phyloP scores from a whole-genome alignment of 768 basidiomycete genomes.

The Royoungia palumana region DNA sequence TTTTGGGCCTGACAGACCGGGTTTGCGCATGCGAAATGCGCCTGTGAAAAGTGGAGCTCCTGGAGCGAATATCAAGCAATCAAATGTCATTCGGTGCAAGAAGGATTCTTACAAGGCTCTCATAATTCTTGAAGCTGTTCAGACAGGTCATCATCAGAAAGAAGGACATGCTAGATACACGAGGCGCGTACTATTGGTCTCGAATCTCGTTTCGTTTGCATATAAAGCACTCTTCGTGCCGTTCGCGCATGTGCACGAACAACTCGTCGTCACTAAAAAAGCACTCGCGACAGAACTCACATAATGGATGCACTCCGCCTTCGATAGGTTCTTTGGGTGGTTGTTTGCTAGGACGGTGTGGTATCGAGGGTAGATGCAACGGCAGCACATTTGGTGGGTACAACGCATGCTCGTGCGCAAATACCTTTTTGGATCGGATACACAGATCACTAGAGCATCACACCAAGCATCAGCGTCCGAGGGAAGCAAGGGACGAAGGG shows the following conservation, averaged over 20 bases:
- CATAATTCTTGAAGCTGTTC: slow-evolving; percentile 73
- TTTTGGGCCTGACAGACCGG: slow-evolving; percentile 75
- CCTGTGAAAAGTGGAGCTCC: slow-evolving; percentile 74
- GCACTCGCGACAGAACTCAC: slow-evolving; percentile 89
- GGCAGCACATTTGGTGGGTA: slow-evolving; percentile 66
- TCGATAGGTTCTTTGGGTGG: slow-evolving; percentile 55
- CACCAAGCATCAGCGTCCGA: not conserved
- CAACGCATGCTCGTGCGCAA: slow-evolving; percentile 89
- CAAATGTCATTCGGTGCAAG: not conserved
- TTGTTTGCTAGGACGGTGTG: slow-evolving; percentile 39
- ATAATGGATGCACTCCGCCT: slow-evolving; percentile 73
- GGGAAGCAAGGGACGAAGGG: not conserved
- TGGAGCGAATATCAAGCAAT: slow-evolving; percentile 25
- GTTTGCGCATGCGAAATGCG: slow-evolving; percentile 78
- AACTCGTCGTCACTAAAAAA: slow-evolving; percentile 93
- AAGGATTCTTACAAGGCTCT: slow-evolving; percentile 57
- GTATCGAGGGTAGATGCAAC: slow-evolving; percentile 74
- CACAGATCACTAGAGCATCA: slow-evolving; percentile 67
- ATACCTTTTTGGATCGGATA: slow-evolving; percentile 87
- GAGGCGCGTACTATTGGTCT: slow-evolving; percentile 76
- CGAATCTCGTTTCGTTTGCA: slow-evolving; percentile 80
- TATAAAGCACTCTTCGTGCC: slow-evolving; percentile 94
- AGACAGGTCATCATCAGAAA: not conserved
- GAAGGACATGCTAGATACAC: not conserved
- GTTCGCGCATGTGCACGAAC: slow-evolving; percentile 89